Conservation (phyloP, 768 basidiomycete species). For the Amanita muscaria region DNA sequence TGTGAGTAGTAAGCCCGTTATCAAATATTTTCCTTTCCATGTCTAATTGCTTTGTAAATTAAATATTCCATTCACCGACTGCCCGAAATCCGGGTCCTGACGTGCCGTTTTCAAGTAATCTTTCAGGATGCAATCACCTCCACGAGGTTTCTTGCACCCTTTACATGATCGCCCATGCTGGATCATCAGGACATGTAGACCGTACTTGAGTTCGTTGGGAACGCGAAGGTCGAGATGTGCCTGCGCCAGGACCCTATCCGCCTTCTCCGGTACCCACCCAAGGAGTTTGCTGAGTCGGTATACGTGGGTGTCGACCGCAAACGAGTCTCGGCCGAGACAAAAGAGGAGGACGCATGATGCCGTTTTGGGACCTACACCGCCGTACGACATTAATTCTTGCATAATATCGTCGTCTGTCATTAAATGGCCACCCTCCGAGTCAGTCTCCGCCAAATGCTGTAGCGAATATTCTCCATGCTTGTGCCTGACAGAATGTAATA, state of each 20-base stretch:
- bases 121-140: slow-evolving; percentile 22
- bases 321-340: slow-evolving; percentile 49
- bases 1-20: no score
- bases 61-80: not conserved
- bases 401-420: slow-evolving; percentile 42
- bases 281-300: slow-evolving; percentile 44
- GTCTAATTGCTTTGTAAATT: not conserved
- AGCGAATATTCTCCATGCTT: slow-evolving; percentile 47
- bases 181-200: slow-evolving; percentile 51
- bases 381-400: slow-evolving; percentile 45
- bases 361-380: slow-evolving; percentile 56
- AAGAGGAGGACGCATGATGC: slow-evolving; percentile 56
- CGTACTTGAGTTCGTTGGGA: slow-evolving; percentile 46
- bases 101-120: slow-evolving; percentile 19
- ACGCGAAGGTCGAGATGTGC: slow-evolving; percentile 47
- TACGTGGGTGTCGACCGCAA: slow-evolving; percentile 60
- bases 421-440: slow-evolving; percentile 13
- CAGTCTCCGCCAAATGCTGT: slow-evolving; percentile 36
- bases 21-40: no score
- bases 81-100: not conserved
- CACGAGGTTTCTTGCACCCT: slow-evolving; percentile 37
- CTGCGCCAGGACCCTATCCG: slow-evolving; percentile 44
- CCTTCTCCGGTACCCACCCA: slow-evolving; percentile 39
- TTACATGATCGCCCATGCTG: slow-evolving; percentile 45
- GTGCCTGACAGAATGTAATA: slow-evolving; percentile 33